Evolutionary conservation across 495 filamentous ascomycete species (phyloP), one percentile per base, ranked within the genome.

Genomic region (Tricharina praecox): DNA sequence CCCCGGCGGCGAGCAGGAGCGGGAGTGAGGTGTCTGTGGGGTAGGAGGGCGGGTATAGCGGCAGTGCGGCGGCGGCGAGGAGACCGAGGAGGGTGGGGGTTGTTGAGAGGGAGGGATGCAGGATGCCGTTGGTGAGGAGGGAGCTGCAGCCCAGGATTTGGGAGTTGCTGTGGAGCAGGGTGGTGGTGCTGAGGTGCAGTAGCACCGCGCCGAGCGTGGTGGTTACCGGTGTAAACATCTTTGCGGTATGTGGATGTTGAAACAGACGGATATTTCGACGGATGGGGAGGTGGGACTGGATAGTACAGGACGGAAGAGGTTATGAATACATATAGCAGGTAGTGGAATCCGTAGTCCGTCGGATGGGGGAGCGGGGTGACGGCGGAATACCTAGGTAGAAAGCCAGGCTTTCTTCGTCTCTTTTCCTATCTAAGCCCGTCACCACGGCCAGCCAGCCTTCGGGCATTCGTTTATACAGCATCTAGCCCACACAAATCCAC

Each of bases 161-260:
- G 15, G 73, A 73, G 56, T 72, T 76, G 37, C 70, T 66, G 21
- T 68, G 49, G n/a, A 78, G 69, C 0, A 76, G 63, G 15, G 64
- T 62, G 1, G 69, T 69, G 0, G 72, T 73, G 26, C 68, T 65
- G 46, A 73, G 67, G 53, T 69, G 70, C 37, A 78, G 64, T 30
- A 78, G 55, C 1, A 76, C 48, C 1, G 74, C 72, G 3, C 74
- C 74, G 9, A 76, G 48, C 8, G 69, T 65, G 4, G 74, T 73
- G 46, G 75, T 65, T 9, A 77, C 43, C 0, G 74, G 73, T 0
- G 74, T 77, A 53, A 77, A 76, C 74, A 77, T 77, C 37, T 40
- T 33, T 10, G 35, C 28, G 43, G 28, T 5, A 5, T 13, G 28
- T 5, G 28, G 5, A 32, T 32, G 28, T 32, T 13, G 28, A 32